These are phyloP conservation scores for Sonneratia caseolaris DNA, from an alignment of 345 rosid species.

Conservation along the genomic window DNA sequence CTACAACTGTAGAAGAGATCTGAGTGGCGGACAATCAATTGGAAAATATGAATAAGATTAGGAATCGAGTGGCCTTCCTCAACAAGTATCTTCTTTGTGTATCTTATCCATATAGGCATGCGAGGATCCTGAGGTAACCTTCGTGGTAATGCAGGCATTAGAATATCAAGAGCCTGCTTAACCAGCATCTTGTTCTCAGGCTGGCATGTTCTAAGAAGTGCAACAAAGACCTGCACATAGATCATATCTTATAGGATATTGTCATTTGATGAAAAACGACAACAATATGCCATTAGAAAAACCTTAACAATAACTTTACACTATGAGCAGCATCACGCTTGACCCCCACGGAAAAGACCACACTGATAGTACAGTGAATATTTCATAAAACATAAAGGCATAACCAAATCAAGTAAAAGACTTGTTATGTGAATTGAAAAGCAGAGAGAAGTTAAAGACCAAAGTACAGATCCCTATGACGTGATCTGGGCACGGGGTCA, in stretches of 20 bases:
- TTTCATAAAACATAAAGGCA: neutral
- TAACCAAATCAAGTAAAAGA: no score
- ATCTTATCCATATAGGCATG: conserved; percentile 99
- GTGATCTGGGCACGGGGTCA: no score
- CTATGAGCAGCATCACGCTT: neutral
- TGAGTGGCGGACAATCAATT: conserved; percentile 95
- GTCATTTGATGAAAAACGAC: neutral
- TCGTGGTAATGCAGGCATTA: conserved; percentile 95
- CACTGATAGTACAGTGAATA: neutral
- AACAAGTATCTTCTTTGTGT: conserved; percentile 92
- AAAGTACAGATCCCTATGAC: neutral
- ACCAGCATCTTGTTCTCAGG: conserved; percentile 95
- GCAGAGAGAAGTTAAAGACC: neutral
- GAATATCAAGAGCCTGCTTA: conserved; percentile 96
- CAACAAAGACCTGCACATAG: conserved; percentile 86
- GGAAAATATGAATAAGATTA: conserved; percentile 96
- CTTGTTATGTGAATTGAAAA: no score
- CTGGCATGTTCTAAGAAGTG: conserved; percentile 97
- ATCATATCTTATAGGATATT: neutral
- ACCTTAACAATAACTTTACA: neutral
- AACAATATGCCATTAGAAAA: neutral
- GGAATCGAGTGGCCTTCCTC: conserved; percentile 98
- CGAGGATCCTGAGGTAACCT: conserved; percentile 94
- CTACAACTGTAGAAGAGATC: conserved; percentile 95
- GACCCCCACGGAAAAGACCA: neutral